phyloP scores from a whole-genome alignment of 805 yeast genomes.

The Candida corydali region DNA sequence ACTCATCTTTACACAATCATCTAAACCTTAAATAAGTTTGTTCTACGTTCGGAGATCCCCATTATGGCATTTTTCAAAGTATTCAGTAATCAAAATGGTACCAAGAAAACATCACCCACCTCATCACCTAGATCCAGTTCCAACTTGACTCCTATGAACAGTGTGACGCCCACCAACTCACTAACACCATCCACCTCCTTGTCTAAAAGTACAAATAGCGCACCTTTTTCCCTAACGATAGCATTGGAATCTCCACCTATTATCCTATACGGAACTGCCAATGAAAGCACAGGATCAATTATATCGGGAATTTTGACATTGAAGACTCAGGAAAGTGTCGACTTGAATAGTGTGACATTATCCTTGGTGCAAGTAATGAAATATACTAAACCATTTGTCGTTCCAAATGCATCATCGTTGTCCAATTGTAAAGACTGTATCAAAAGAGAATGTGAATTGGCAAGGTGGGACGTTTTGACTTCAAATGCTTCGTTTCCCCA shows the following conservation, averaged over 20 bases:
- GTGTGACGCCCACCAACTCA: neutral
- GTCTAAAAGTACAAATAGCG: neutral
- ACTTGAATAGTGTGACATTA: conserved; percentile 56
- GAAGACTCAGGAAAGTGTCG: conserved; percentile 34
- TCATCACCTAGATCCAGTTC: neutral
- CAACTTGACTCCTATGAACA: conserved; percentile 1
- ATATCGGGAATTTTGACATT: conserved; percentile 65
- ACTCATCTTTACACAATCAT: too few species aligned
- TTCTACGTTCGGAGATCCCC: neutral
- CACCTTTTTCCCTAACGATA: conserved; percentile 40
- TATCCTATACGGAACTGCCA: conserved; percentile 73
- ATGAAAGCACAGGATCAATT: conserved; percentile 80
- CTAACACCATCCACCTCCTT: neutral
- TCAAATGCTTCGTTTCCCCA: conserved; percentile 52
- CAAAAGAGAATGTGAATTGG: conserved; percentile 54
- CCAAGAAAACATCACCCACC: conserved; percentile 1
- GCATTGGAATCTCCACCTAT: conserved; percentile 89
- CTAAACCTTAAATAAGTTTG: neutral
- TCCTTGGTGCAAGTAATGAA: conserved; percentile 69
- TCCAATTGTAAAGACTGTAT: conserved; percentile 58
- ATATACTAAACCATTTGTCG: conserved; percentile 62
- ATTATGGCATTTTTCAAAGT: conserved; percentile 1
- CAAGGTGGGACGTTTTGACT: conserved; percentile 82
- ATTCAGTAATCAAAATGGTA: neutral
- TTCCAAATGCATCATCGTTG: conserved; percentile 43